Conservation (phyloP, 495 filamentous ascomycete species). For the Tuber aestivum region DNA sequence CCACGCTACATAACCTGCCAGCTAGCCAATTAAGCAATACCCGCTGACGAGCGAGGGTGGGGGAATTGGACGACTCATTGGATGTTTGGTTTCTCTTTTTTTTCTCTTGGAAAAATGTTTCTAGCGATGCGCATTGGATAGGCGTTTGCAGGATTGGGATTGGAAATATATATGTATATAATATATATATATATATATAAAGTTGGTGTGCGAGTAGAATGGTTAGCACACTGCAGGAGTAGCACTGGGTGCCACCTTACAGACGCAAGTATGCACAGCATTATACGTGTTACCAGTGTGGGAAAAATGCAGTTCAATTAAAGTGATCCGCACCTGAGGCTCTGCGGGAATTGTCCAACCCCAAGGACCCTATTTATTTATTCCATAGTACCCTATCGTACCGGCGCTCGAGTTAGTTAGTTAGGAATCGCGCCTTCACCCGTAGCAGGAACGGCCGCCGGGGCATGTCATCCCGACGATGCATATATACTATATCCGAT, state of each 20-base stretch:
- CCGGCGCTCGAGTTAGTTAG: background rate
- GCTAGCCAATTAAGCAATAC: background rate
- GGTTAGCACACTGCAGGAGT: background rate
- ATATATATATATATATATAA: no score
- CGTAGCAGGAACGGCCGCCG: background rate
- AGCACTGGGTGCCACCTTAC: background rate
- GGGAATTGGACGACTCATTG: background rate
- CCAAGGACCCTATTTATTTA: background rate
- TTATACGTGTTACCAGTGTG: background rate
- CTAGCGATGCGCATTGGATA: background rate
- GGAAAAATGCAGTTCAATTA: background rate
- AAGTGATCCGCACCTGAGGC: background rate
- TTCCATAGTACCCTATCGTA: no score
- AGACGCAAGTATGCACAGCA: background rate
- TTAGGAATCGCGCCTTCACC: background rate
- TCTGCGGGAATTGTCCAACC: conserved; percentile 5
- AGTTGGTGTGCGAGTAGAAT: background rate
- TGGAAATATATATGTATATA: no score
- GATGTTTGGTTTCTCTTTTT: background rate
- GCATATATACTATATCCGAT: no score
- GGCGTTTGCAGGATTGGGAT: background rate
- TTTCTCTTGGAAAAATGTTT: background rate
- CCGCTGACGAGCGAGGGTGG: background rate
- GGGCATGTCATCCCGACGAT: background rate
- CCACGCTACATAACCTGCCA: background rate